A percentile compares a stretch with the other conserved stretches of the same genome.
Conservation (phyloP, 1,284 basidiomycete species). For the Microbotryum intermedium region DNA sequence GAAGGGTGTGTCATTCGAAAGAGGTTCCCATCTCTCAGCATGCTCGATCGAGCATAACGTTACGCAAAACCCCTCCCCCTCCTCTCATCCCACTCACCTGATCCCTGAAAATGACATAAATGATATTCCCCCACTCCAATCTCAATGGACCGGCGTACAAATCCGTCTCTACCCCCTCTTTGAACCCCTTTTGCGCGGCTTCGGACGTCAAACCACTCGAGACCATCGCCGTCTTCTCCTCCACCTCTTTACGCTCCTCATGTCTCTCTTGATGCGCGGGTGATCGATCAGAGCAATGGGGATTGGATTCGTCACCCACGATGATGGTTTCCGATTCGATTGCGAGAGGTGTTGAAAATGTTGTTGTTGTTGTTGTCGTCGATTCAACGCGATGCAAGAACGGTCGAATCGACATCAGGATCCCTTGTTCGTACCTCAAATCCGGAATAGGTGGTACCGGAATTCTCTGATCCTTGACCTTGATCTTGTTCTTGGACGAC, state of each 20-base stretch:
- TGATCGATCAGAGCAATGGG: background rate
- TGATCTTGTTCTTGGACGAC: too few species aligned
- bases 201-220: constrained; percentile 7
- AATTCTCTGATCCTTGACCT: background rate
- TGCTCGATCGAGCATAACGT: too few species aligned
- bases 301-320: background rate
- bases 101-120: constrained; percentile 18
- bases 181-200: background rate
- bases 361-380: background rate
- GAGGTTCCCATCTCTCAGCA: too few species aligned
- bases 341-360: too few species aligned
- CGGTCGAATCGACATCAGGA: constrained; percentile 14
- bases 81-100: constrained; percentile 5
- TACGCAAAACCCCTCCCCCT: too few species aligned
- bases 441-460: constrained; percentile 13
- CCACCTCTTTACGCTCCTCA: background rate
- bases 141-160: constrained; percentile 6
- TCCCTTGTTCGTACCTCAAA: constrained; percentile 14
- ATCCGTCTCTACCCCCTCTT: constrained; percentile 5
- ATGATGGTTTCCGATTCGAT: background rate
- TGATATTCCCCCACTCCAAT: constrained; percentile 15
- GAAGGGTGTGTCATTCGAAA: too few species aligned
- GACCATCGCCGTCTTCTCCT: constrained; percentile 8
- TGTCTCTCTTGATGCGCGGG: background rate
- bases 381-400: constrained; percentile 13